phyloP scores from a whole-genome alignment of 768 basidiomycete species.

The Mrakia hoshinonis region DNA sequence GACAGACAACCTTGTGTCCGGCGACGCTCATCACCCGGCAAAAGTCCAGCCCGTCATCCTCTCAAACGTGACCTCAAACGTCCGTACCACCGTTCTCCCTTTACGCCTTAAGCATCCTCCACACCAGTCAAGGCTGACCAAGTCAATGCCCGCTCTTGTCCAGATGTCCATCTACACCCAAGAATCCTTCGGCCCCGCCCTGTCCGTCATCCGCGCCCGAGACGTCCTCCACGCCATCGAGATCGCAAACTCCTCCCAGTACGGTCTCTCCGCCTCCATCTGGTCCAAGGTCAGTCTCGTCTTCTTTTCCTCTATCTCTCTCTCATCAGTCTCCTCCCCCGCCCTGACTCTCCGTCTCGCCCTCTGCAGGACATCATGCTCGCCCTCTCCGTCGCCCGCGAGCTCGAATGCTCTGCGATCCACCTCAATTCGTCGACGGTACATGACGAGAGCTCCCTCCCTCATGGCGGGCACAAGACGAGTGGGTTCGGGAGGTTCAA shows the following conservation, averaged over 20 bases:
- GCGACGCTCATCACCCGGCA: not conserved
- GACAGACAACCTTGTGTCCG: not conserved
- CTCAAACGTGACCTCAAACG: not conserved
- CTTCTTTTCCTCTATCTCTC: not conserved
- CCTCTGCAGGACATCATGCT: constrained; percentile 17
- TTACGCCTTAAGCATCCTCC: not conserved
- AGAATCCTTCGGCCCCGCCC: constrained; percentile 57
- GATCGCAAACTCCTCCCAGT: constrained; percentile 51
- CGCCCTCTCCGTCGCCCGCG: not conserved
- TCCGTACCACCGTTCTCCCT: constrained; percentile 6
- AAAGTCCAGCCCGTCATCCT: constrained; percentile 4
- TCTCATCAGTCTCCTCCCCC: not conserved
- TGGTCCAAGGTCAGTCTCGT: constrained; percentile 45
- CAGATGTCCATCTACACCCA: constrained; percentile 32
- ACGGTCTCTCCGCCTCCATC: constrained; percentile 49
- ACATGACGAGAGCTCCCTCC: constrained; percentile 24
- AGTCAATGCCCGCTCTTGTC: not conserved
- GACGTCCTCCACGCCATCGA: constrained; percentile 49
- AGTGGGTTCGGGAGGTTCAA: constrained; percentile 26
- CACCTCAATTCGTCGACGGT: constrained; percentile 27
- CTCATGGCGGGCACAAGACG: constrained; percentile 26
- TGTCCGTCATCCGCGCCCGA: constrained; percentile 42
- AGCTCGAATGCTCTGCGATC: constrained; percentile 20
- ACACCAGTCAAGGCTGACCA: too few relatives aligned
- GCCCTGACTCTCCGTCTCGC: not conserved